Percentiles rank a stretch among this genome's conserved stretches.
phyloP scores from a whole-genome alignment of 345 rosid species.

The Eutrema yunnanense region DNA sequence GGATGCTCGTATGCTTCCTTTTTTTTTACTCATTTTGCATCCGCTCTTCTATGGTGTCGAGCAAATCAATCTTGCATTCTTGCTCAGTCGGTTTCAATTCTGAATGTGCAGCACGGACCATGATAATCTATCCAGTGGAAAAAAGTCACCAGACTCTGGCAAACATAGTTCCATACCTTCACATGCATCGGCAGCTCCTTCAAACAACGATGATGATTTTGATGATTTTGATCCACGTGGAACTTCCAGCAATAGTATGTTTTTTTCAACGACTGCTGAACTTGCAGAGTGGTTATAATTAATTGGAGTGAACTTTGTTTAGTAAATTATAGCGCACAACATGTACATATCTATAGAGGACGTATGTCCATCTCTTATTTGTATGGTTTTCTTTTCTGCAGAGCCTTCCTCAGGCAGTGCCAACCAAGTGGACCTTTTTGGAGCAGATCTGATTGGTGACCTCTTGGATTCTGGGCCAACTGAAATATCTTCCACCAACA shows the following conservation, averaged over 20 bases:
- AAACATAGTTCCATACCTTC: slow-evolving; percentile 40
- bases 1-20: not conserved
- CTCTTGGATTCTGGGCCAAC: slow-evolving; percentile 69
- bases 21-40: not conserved
- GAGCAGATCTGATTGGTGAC: slow-evolving; percentile 67
- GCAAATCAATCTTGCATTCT: not conserved
- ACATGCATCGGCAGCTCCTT: slow-evolving; percentile 31
- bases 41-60: not conserved
- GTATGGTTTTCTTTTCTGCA: slow-evolving; percentile 33
- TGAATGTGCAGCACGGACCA: slow-evolving; percentile 58
- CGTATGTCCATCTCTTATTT: not conserved
- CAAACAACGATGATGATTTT: slow-evolving; percentile 55
- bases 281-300: not conserved
- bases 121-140: slow-evolving; percentile 34
- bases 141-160: slow-evolving; percentile 42
- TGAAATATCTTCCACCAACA: slow-evolving; percentile 37
- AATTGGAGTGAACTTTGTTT: not conserved
- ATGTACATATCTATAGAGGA: not conserved
- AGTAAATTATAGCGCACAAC: not conserved
- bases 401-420: slow-evolving; percentile 57
- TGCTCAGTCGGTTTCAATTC: slow-evolving; percentile 9
- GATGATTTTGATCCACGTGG: slow-evolving; percentile 99
- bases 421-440: slow-evolving; percentile 77
- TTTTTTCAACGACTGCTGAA: not conserved
- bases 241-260: slow-evolving; percentile 70